Base-by-base conservation (phyloP, 208 protist species). In the Histomonas meleagridis region DNA sequence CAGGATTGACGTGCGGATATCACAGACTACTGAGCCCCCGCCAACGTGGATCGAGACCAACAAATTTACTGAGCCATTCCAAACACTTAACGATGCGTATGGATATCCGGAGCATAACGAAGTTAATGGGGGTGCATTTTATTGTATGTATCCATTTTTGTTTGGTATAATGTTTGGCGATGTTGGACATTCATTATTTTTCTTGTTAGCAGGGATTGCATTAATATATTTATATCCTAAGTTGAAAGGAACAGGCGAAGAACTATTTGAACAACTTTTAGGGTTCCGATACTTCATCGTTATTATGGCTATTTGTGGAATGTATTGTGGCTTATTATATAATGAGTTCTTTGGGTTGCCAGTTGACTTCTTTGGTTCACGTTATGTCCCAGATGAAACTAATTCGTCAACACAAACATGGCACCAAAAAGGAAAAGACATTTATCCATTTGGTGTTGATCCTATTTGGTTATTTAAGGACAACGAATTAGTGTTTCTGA, bases 101-200 rank as follows among this genome's bases (percentile, higher is more conserved):
- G 94, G 94, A 35, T 91, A 94, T n/a, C 92, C 94, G 1, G 48
- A 76, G 14, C 95, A 95, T 91, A 65, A 93, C 26, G 93, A 95
- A 65, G 35, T 94, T 48, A 94, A 94, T 78, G 92, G 92, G 35
- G 92, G 14, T 90, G 18, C 49, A 90, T n/a, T 26, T n/a, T 96
- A 99, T 49, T 98, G 97, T 62, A n/a, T n/a, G n/a, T 99, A 99
- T 94, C 98, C 98, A 32, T 99, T 99, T 95, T 95, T 99, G 9
- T 99, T 99, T 93, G 98, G 96, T 81, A 95, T 99, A 90, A 99
- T 99, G 98, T 99, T 98, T 95, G 98, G 98, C 91, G 98, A 99
- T 94, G 94, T 99, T 55, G 98, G 97, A 60, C 98, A 99, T 95
- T 98, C 97, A 35, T 62, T 62, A 23, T 76, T 93, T n/a, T 92